phyloP scores from a whole-genome alignment of 2,329 filamentous ascomycete genomes.

The Parafenestella ontariensis region DNA sequence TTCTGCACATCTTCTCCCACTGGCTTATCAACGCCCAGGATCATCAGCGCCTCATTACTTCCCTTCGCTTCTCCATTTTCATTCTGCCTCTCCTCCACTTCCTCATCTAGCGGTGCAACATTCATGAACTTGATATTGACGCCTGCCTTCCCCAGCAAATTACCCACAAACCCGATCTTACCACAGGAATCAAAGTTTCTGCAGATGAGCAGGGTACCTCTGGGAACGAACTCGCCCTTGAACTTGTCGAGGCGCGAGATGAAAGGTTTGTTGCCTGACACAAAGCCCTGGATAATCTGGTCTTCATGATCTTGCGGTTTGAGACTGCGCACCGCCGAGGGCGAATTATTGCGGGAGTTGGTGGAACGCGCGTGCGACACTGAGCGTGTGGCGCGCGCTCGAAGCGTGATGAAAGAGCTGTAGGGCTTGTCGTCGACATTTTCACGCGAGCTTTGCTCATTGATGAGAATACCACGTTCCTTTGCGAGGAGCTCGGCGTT shows the following conservation, averaged over 20 bases:
- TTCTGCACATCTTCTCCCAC: constrained; percentile 65
- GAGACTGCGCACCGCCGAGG: constrained; percentile 24
- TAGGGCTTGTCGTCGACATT: constrained; percentile 68
- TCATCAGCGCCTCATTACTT: constrained; percentile 78
- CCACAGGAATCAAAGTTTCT: constrained; percentile 83
- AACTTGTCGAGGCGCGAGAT: constrained; percentile 79
- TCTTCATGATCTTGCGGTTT: constrained; percentile 44
- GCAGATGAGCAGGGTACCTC: constrained; percentile 77
- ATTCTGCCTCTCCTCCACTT: constrained; percentile 32
- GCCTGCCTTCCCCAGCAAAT: constrained; percentile 69
- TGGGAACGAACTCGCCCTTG: constrained; percentile 73
- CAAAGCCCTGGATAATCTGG: constrained; percentile 70
- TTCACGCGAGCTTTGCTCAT: constrained; percentile 72
- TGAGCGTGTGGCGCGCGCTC: constrained; percentile 57
- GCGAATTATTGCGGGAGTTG: constrained; percentile 35
- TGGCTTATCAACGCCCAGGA: constrained; percentile 73
- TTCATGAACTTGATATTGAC: constrained; percentile 86
- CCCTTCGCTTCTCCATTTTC: constrained; percentile 28
- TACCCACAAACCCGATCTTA: constrained; percentile 82
- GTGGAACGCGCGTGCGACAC: constrained; percentile 37
- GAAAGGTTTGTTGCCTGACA: constrained; percentile 68
- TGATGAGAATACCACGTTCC: constrained; percentile 79
- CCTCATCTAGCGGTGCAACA: constrained; percentile 65
- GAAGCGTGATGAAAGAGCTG: constrained; percentile 73
- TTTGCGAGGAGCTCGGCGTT: constrained; percentile 78